Evolutionary conservation across 2,329 filamentous ascomycete species (phyloP).

Genomic region (Conoideocrella luteorostrata): DNA sequence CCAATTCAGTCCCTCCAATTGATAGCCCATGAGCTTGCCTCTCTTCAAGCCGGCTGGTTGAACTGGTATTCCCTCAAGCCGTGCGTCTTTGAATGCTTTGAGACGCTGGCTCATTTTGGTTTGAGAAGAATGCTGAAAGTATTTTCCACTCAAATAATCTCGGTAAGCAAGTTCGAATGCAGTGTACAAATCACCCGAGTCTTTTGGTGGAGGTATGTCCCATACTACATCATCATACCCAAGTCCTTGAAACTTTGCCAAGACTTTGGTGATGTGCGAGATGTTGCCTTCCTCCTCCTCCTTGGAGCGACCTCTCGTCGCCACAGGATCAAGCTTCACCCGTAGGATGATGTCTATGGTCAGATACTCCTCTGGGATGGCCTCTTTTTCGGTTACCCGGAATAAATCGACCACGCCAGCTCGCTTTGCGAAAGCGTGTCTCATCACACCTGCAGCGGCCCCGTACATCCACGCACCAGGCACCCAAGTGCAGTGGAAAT

Average conservation of each 20-base stretch:
- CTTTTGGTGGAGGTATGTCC: constrained; percentile 69
- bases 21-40: constrained; percentile 87
- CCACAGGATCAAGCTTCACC: constrained; percentile 48
- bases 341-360: constrained; percentile 85
- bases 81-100: constrained; percentile 54
- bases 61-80: constrained; percentile 62
- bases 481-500: constrained; percentile 80
- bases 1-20: constrained; percentile 92
- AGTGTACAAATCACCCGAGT: constrained; percentile 60
- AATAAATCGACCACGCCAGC: constrained; percentile 51
- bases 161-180: constrained; percentile 80
- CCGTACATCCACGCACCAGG: constrained; percentile 86
- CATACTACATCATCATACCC: constrained; percentile 87
- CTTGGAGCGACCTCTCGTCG: constrained; percentile 50
- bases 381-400: constrained; percentile 66
- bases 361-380: constrained; percentile 81
- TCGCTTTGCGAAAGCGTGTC: constrained; percentile 69
- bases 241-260: constrained; percentile 89
- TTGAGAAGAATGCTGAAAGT: constrained; percentile 54
- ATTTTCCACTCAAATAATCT: constrained; percentile 75
- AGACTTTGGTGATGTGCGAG: constrained; percentile 63
- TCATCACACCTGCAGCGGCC: constrained; percentile 55
- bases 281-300: constrained; percentile 67
- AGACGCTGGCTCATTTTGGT: constrained; percentile 61
- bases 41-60: constrained; percentile 71